These are phyloP conservation scores for Candolleomyces eurysporus DNA, from an alignment of 768 basidiomycete genomes.

Conservation along the genomic window DNA sequence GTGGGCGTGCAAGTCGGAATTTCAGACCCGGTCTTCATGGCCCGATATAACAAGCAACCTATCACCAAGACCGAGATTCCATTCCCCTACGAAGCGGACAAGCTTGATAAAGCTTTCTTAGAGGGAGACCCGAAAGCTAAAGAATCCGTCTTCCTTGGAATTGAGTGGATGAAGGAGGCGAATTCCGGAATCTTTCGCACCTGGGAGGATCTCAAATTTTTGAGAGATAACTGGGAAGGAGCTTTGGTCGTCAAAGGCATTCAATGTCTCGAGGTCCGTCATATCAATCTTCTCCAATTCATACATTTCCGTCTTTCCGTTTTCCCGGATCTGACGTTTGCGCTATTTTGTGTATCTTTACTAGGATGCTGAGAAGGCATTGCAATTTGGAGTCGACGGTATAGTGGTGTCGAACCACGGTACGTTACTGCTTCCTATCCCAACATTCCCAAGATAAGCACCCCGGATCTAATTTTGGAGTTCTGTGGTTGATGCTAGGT, in stretches of 20 bases:
- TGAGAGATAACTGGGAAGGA: constrained; percentile 75
- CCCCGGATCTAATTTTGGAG: not conserved
- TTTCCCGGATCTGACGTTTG: not conserved
- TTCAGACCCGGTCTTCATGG: constrained; percentile 82
- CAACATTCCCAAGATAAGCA: not conserved
- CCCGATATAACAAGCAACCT: constrained; percentile 45
- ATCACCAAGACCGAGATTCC: constrained; percentile 33
- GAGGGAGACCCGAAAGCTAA: constrained; percentile 48
- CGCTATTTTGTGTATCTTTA: no score
- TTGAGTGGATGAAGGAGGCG: constrained; percentile 60
- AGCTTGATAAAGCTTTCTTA: constrained; percentile 37
- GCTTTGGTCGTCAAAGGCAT: constrained; percentile 79
- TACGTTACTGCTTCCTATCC: constrained; percentile 23
- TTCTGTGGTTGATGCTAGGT: constrained; percentile 33
- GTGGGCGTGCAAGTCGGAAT: constrained; percentile 64
- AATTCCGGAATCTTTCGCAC: constrained; percentile 60
- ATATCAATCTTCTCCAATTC: not conserved
- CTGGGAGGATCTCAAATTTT: constrained; percentile 71
- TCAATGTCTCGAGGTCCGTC: constrained; percentile 54
- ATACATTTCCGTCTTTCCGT: not conserved
- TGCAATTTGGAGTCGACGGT: constrained; percentile 64
- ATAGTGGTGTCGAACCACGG: constrained; percentile 84
- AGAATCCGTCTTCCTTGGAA: constrained; percentile 46
- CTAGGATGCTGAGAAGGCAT: constrained; percentile 66
- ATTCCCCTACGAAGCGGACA: constrained; percentile 61